phyloP scores from a whole-genome alignment of 176 grass and related monocot species.

The Carex pumila region DNA sequence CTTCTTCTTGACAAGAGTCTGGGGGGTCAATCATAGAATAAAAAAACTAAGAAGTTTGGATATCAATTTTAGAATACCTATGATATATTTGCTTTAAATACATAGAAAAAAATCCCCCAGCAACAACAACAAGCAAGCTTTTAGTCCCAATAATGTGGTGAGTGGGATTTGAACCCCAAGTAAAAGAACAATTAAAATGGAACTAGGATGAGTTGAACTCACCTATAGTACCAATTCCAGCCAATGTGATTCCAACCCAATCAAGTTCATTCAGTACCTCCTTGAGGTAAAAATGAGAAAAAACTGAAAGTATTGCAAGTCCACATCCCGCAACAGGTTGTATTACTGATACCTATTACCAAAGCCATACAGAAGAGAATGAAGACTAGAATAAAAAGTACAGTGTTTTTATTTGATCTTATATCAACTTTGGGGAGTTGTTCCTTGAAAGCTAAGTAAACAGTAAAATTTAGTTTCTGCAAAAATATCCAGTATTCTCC shows the following conservation, averaged over 20 bases:
- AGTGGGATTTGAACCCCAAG: no score
- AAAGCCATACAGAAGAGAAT: background rate
- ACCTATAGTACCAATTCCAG: slow-evolving; percentile 93
- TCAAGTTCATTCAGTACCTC: slow-evolving; percentile 95
- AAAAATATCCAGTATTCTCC: background rate
- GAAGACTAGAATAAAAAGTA: background rate
- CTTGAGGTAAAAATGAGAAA: slow-evolving; percentile 95
- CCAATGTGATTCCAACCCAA: slow-evolving; percentile 81
- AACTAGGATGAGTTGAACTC: slow-evolving; percentile 6
- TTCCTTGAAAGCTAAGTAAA: background rate
- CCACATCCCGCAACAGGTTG: slow-evolving; percentile 94
- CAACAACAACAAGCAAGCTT: no score
- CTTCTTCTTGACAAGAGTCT: background rate
- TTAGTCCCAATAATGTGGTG: no score
- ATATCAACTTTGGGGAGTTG: background rate
- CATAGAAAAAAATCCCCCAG: background rate
- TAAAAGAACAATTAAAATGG: background rate
- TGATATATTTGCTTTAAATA: background rate
- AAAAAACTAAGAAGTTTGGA: background rate
- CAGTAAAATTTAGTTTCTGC: background rate
- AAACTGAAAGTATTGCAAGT: slow-evolving; percentile 86
- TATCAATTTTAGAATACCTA: background rate
- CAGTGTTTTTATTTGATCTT: background rate
- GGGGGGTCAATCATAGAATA: background rate
- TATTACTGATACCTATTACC: slow-evolving; percentile 76